Evolutionary conservation across 805 yeast genomes (phyloP).

Genomic region (Nakazawaea holstii): DNA sequence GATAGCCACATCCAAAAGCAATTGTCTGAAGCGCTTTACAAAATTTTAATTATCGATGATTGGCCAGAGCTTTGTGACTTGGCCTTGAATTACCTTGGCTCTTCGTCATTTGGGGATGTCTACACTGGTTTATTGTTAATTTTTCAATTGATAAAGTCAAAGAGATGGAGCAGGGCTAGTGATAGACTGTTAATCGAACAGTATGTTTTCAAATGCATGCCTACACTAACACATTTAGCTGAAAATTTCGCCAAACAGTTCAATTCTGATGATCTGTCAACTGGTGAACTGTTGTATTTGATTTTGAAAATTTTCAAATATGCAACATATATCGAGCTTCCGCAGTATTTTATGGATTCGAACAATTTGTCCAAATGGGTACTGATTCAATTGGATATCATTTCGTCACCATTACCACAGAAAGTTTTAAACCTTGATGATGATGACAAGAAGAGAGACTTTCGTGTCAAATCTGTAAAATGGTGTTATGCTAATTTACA

Average conservation of each 20-base stretch:
- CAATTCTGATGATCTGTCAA: slow-evolving; percentile 12
- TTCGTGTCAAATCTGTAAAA: slow-evolving; percentile 66
- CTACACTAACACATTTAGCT: slow-evolving; percentile 57
- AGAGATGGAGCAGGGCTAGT: slow-evolving; percentile 61
- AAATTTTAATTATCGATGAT: slow-evolving; percentile 41
- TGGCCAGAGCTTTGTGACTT: slow-evolving; percentile 53
- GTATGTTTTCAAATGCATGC: slow-evolving; percentile 54
- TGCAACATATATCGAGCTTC: slow-evolving; percentile 67
- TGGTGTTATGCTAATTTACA: slow-evolving; percentile 81
- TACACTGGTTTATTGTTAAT: slow-evolving; percentile 69
- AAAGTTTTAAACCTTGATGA: slow-evolving; percentile 38
- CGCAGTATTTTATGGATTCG: slow-evolving; percentile 48
- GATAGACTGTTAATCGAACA: slow-evolving; percentile 47
- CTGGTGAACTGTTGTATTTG: slow-evolving; percentile 65
- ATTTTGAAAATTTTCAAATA: slow-evolving; percentile 75
- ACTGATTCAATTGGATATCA: slow-evolving; percentile 58
- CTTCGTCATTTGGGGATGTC: slow-evolving; percentile 35
- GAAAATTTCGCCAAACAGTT: slow-evolving; percentile 26
- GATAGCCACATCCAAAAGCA: slow-evolving; percentile 45
- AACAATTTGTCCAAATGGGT: slow-evolving; percentile 58
- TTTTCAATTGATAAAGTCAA: slow-evolving; percentile 62
- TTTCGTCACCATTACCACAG: slow-evolving; percentile 47
- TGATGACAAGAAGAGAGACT: slow-evolving; percentile 40
- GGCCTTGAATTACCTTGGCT: slow-evolving; percentile 39
- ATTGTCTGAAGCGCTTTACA: slow-evolving; percentile 50